phyloP scores from a whole-genome alignment of 176 grass and related monocot genomes.

The Cenchrus purpureus region DNA sequence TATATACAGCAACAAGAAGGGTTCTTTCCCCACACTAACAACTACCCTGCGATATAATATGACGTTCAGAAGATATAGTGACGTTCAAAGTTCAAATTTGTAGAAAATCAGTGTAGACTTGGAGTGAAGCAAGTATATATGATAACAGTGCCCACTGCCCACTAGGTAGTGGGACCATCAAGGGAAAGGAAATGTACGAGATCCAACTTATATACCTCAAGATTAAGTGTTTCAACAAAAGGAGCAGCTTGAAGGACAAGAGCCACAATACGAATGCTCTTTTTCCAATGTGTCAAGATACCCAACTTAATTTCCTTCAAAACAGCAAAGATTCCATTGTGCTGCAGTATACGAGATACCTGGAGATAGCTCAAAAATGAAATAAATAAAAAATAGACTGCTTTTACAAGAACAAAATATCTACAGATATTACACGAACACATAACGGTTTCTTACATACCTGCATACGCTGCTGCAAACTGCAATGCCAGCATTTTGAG shows the following conservation, averaged over 20 bases:
- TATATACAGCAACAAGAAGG: not conserved
- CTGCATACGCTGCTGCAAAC: not conserved
- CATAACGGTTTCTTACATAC: slow-evolving; percentile 6
- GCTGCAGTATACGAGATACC: not conserved
- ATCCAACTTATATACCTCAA: slow-evolving; percentile 6
- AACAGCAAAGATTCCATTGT: not conserved
- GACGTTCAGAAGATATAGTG: too few species aligned
- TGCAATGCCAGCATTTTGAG: slow-evolving; percentile 7
- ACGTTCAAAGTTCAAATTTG: too few species aligned
- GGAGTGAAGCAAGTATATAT: too few species aligned
- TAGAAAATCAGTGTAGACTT: too few species aligned
- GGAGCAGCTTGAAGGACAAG: slow-evolving; percentile 3
- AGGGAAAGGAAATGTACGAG: too few species aligned
- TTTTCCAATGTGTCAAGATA: slow-evolving; percentile 28
- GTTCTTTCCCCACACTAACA: too few species aligned
- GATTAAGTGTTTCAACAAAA: not conserved
- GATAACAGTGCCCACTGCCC: too few species aligned
- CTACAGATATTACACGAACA: too few species aligned
- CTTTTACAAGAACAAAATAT: not conserved
- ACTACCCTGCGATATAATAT: too few species aligned
- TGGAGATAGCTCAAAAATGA: not conserved
- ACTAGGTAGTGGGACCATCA: too few species aligned
- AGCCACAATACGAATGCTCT: not conserved
- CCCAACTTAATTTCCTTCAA: slow-evolving; percentile 15
- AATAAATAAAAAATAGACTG: not conserved